Evolutionary conservation across 768 basidiomycete species (phyloP), one percentile per base, ranked within the genome.

Genomic region (Erythrobasidium yunnanense): DNA sequence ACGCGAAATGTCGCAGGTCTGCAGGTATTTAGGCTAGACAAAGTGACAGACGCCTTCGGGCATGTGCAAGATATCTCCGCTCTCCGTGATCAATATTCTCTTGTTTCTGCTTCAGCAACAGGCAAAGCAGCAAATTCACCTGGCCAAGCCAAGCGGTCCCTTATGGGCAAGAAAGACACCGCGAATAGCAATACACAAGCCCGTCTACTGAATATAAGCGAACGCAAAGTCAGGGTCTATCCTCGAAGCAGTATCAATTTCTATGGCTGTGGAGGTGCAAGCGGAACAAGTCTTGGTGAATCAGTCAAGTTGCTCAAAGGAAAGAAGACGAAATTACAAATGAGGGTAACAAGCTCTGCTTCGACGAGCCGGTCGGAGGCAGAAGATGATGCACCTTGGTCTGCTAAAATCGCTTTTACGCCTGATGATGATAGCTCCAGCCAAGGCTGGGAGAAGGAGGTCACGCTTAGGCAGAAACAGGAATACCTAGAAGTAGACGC

Each of bases 31-130:
- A 88, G 74, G 82, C 79, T 95, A 25, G 87, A 92, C 71, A 84
- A 85, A 70, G 82, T 96, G 25, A 81, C 82, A n/a, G 92, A 95
- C 72, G 83, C 84, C 15, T 78, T 86, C 55, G 89, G 88, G 17
- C 95, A 96, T 72, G 74, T 82, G 11, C 79, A 88, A n/a, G 78
- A 57, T 13, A 70, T 74, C 4, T 73, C 75, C 42, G 79, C 81
- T 67, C 78, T 32, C 30, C 80, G 38, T 38, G 45, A 70, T 6
- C 79, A 80, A 55, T 81, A 79, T 0, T 81, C 79, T 30, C 81
- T 20, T 23, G 46, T 35, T 50, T 34, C 56, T 15, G 33, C 34
- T 42, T 38, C 56, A 22, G 56, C 30, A 8, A 35, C 32, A n/a
- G 32, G n/a, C n/a, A n/a, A n/a, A n/a, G n/a, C n/a, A n/a, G n/a